Conservation (phyloP, 768 basidiomycete genomes). For the Mycena leptocephala region DNA sequence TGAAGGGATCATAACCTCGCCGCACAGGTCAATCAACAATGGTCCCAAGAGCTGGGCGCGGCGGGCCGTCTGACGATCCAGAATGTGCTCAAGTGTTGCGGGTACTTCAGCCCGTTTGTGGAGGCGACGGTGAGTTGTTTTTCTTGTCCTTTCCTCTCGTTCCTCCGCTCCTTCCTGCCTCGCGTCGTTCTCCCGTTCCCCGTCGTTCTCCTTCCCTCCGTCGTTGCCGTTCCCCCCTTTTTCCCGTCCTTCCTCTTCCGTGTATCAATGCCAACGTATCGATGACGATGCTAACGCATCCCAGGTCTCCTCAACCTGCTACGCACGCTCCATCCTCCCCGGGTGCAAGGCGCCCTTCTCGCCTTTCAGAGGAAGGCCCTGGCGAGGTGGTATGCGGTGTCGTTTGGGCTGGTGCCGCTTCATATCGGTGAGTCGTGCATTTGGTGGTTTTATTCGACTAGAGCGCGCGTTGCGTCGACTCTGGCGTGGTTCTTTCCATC, state of each 20-base stretch:
- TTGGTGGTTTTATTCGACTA: background rate
- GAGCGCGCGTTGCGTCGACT: too few species aligned
- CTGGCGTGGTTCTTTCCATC: too few species aligned
- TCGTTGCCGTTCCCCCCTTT: background rate
- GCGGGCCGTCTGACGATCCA: constrained; percentile 78
- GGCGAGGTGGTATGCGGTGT: constrained; percentile 39
- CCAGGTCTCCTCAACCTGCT: constrained; percentile 67
- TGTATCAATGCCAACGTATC: too few species aligned
- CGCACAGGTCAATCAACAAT: constrained; percentile 59
- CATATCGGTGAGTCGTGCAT: background rate
- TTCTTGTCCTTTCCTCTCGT: background rate
- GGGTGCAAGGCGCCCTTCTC: constrained; percentile 83
- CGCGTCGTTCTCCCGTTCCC: background rate
- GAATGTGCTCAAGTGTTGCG: constrained; percentile 83
- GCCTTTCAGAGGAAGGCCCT: constrained; percentile 71
- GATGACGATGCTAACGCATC: too few species aligned
- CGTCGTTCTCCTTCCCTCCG: background rate
- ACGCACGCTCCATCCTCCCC: constrained; percentile 76
- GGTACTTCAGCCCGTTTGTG: constrained; percentile 86
- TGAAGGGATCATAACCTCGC: too few species aligned
- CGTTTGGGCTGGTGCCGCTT: background rate
- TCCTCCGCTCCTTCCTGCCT: background rate
- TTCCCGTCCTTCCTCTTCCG: background rate
- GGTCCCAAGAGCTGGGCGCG: constrained; percentile 75
- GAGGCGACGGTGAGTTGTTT: constrained; percentile 73